Percentiles rank a stretch among this genome's conserved stretches.
Conservation (phyloP, 163 green algal species). For the Prototheca wickerhamii region DNA sequence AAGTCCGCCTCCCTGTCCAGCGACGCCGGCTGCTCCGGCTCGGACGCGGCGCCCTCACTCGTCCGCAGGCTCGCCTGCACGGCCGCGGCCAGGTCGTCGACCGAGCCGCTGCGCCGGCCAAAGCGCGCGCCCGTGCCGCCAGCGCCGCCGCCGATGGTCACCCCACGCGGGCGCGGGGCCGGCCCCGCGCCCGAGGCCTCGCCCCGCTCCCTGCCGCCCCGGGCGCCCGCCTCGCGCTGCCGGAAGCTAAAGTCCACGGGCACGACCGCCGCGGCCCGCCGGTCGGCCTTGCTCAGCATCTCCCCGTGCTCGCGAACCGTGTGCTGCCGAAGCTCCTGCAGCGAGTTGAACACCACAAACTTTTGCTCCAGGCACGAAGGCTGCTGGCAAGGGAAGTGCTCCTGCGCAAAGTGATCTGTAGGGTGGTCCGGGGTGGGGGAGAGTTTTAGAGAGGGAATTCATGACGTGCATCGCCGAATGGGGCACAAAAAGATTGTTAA, state of each 20-base stretch:
- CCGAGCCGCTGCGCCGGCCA: conserved; percentile 7
- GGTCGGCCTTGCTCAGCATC: conserved; percentile 58
- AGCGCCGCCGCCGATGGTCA: conserved; percentile 46
- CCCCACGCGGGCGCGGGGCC: conserved; percentile 13
- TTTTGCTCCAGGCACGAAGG: conserved; percentile 71
- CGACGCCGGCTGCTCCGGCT: not conserved
- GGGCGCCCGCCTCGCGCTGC: not conserved
- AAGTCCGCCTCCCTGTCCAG: conserved; percentile 36
- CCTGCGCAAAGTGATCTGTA: conserved; percentile 65
- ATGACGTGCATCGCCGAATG: not conserved
- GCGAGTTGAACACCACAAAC: conserved; percentile 76
- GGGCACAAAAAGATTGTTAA: not conserved
- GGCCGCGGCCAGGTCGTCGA: conserved; percentile 15
- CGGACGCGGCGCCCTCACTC: not conserved
- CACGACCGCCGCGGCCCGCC: conserved; percentile 47
- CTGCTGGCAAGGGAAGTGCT: conserved; percentile 79
- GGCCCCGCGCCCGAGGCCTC: conserved; percentile 3
- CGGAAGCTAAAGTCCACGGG: conserved; percentile 24
- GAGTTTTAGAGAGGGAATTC: too few species aligned
- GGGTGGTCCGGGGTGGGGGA: too few species aligned
- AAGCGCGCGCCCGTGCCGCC: conserved; percentile 14
- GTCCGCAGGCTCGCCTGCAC: not conserved
- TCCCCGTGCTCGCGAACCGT: conserved; percentile 51
- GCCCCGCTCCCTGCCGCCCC: not conserved
- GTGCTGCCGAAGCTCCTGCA: conserved; percentile 17